A percentile compares a stretch with the other conserved stretches of the same genome.
Evolutionary conservation across 768 basidiomycete genomes (phyloP).

Genomic region (Suillus alpinus): DNA sequence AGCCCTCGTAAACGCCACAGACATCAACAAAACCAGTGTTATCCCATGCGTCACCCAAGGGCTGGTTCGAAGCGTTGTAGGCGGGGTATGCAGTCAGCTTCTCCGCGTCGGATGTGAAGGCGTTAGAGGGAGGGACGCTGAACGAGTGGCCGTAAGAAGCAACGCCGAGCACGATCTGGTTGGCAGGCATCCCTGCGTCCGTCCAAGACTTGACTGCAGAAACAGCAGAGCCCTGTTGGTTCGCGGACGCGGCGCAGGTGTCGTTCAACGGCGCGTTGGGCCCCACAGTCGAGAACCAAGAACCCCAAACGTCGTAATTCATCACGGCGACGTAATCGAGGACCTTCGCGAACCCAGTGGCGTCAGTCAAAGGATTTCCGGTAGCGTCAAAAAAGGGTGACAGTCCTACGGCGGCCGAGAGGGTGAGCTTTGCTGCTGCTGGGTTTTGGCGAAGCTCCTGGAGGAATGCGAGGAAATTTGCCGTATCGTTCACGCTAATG

Average conservation of each 20-base stretch:
- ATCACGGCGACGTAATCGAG: constrained; percentile 66
- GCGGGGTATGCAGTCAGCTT: constrained; percentile 45
- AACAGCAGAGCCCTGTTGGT: constrained; percentile 71
- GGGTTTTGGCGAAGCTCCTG: constrained; percentile 58
- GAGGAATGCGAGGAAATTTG: constrained; percentile 78
- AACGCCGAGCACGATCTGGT: constrained; percentile 75
- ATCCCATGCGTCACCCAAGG: constrained; percentile 59
- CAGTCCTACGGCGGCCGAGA: constrained; percentile 69
- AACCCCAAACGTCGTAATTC: constrained; percentile 64
- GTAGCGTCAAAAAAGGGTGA: constrained; percentile 60
- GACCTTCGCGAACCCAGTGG: constrained; percentile 67
- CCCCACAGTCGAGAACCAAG: constrained; percentile 54
- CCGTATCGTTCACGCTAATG: constrained; percentile 53
- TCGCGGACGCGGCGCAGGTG: constrained; percentile 56
- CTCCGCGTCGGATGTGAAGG: constrained; percentile 34
- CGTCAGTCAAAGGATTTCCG: constrained; percentile 62
- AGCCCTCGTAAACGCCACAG: constrained; percentile 48
- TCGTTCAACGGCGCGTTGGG: constrained; percentile 83
- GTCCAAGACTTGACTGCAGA: constrained; percentile 74
- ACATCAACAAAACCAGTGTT: constrained; percentile 43
- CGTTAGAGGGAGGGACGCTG: constrained; percentile 35
- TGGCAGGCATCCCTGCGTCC: constrained; percentile 66
- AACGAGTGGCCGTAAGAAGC: constrained; percentile 82
- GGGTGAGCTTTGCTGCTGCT: constrained; percentile 49
- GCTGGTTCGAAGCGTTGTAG: constrained; percentile 44